Base-by-base conservation (phyloP, 768 basidiomycete genomes). In the Fistulinella prunicolor region DNA sequence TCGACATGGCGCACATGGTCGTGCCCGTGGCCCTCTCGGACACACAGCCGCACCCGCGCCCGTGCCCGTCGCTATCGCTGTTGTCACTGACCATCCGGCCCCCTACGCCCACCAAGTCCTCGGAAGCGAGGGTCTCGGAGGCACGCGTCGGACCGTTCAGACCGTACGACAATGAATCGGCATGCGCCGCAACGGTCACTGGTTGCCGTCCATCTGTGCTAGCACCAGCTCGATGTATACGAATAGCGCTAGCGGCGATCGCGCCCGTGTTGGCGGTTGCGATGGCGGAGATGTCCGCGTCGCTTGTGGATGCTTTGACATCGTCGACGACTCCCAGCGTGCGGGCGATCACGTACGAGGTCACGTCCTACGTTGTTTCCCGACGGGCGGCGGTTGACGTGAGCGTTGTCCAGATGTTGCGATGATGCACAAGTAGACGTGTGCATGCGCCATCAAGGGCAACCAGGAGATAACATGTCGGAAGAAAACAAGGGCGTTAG, bases 271-370 rank as follows among this genome's bases (percentile, higher is more conserved):
- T n/a, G n/a, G n/a, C n/a, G n/a, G n/a, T n/a, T n/a, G n/a, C n/a
- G n/a, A n/a, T n/a, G n/a, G n/a, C n/a, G n/a, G n/a, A n/a, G n/a
- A n/a, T n/a, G n/a, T n/a, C 26, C 2, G 38, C 64, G 55, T 85
- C 86, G 64, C 77, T 81, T 21, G 86, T 88, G 12, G 85, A 83
- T 0, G 86, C 85, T 62, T 83, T 84, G 43, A 83, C 81, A 50
- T 79, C 78, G 65, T 89, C 87, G 53, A 87, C 77, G 44, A 88
- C 76, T 28, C 88, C 89, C 42, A 92, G 75, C 6, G 87, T 90
- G 49, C 89, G 83, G 12, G 86, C 89, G 61, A 92, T 86, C 48
- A 83, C 80, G 58, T 91, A 92, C 17, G 89, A 87, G 3, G 81
- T 73, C 46, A 91, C 80, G 63, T 92, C 89, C 89, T 91, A 30